Evolutionary conservation across 179 eudicot species (phyloP).

Genomic region (Camellia oleifera): DNA sequence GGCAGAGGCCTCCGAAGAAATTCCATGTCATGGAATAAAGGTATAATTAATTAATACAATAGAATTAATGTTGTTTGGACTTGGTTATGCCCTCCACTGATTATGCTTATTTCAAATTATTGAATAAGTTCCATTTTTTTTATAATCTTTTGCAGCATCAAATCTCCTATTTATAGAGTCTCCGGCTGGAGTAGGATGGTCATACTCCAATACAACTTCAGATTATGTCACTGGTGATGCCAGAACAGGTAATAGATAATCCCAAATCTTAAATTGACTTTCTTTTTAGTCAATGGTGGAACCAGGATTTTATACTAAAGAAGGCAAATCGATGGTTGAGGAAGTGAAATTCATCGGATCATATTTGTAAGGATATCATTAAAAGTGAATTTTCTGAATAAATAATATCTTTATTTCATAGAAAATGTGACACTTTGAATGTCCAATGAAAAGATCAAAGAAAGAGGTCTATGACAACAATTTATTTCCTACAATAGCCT

Average conservation of each 20-base stretch:
- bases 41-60: slow-evolving; percentile 21
- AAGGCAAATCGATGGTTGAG: too few species aligned
- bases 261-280: background rate
- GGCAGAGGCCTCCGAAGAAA: slow-evolving; percentile 73
- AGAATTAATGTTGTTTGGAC: background rate
- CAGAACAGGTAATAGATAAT: slow-evolving; percentile 44
- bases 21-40: slow-evolving; percentile 87
- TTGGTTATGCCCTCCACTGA: background rate
- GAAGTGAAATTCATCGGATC: too few species aligned
- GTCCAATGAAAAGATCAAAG: too few species aligned
- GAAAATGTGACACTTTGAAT: too few species aligned
- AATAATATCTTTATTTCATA: too few species aligned
- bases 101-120: background rate
- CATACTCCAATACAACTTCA: slow-evolving; percentile 77
- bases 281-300: too few species aligned
- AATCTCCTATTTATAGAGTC: slow-evolving; percentile 92
- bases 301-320: too few species aligned
- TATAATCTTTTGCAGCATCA: slow-evolving; percentile 46
- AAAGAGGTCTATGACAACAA: too few species aligned
- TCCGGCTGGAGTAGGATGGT: slow-evolving; percentile 99
- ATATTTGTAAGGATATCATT: too few species aligned
- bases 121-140: background rate
- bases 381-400: too few species aligned
- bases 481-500: too few species aligned
- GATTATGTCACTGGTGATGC: slow-evolving; percentile 83